A percentile compares a stretch with the other conserved stretches of the same genome.
Evolutionary conservation across 345 rosid genomes (phyloP).

Genomic region (Combretum micranthum): DNA sequence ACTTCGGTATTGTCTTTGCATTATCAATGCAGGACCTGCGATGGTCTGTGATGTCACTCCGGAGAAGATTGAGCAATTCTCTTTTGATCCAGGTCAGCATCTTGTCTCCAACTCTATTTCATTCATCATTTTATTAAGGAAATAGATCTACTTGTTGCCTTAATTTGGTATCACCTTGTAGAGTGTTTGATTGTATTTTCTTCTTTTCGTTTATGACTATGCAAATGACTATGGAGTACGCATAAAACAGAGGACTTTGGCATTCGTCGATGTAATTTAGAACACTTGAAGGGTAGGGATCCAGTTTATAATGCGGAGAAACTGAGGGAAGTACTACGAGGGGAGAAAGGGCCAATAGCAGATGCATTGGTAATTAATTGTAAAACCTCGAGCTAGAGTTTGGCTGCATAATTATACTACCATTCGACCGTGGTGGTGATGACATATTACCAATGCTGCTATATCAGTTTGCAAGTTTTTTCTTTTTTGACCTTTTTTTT

Average conservation of each 20-base stretch:
- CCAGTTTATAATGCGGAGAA: slow-evolving; percentile 67
- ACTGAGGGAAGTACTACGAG: slow-evolving; percentile 60
- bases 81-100: slow-evolving; percentile 79
- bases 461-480: background rate
- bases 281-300: slow-evolving; percentile 69
- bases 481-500: too few relatives aligned
- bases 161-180: too few relatives aligned
- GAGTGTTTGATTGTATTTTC: background rate
- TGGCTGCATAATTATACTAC: background rate
- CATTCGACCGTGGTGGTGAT: too few relatives aligned
- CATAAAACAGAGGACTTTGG: slow-evolving; percentile 70
- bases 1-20: background rate
- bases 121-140: background rate
- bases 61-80: slow-evolving; percentile 56
- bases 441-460: background rate
- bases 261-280: slow-evolving; percentile 79
- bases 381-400: background rate
- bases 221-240: slow-evolving; percentile 5
- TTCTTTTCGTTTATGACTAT: background rate
- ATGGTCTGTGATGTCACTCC: slow-evolving; percentile 59
- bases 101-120: background rate
- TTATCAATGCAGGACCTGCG: slow-evolving; percentile 54
- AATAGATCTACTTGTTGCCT: too few relatives aligned
- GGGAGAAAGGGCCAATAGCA: slow-evolving; percentile 73
- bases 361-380: slow-evolving; percentile 61